Percentiles rank a stretch among this genome's conserved stretches.
phyloP scores from a whole-genome alignment of 257 asterid genomes.

The Orobanche coerulescens region DNA sequence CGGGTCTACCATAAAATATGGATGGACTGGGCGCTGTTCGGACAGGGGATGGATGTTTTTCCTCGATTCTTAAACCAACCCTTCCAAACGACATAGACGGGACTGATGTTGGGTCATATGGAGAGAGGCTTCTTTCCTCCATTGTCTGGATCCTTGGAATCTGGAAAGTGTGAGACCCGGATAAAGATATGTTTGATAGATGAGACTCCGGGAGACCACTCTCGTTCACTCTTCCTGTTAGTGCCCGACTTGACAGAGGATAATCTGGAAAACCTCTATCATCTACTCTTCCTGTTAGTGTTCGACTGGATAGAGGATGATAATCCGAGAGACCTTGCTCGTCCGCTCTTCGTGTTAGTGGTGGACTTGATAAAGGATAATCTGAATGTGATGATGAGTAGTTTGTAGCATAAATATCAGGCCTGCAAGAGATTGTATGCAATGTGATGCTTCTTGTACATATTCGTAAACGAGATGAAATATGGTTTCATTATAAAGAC shows the following conservation, averaged over 20 bases:
- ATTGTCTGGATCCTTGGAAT: constrained; percentile 22
- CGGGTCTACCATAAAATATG: constrained; percentile 29
- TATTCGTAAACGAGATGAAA: background rate
- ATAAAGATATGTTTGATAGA: constrained; percentile 13
- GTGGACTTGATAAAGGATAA: constrained; percentile 33
- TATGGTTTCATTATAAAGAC: too few relatives aligned
- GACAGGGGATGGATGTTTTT: constrained; percentile 23
- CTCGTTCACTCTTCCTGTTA: constrained; percentile 28
- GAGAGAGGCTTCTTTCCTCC: constrained; percentile 35
- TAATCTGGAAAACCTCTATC: constrained; percentile 25
- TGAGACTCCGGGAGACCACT: constrained; percentile 30
- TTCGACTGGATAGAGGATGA: constrained; percentile 32
- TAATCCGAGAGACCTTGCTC: constrained; percentile 30
- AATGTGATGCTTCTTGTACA: constrained; percentile 17
- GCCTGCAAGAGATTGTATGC: constrained; percentile 35
- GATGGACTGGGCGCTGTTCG: constrained; percentile 32
- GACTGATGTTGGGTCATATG: constrained; percentile 22
- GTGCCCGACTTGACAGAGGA: constrained; percentile 20
- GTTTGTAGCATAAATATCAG: constrained; percentile 35
- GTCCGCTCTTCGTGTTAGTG: constrained; percentile 21
- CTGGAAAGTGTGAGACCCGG: constrained; percentile 20
- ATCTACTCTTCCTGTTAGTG: constrained; percentile 21
- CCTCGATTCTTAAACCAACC: constrained; percentile 27
- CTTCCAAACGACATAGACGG: constrained; percentile 25
- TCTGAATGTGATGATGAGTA: constrained; percentile 32